Base-by-base conservation (phyloP, 106 monocot genomes). In the Dioscorea dumetorum region DNA sequence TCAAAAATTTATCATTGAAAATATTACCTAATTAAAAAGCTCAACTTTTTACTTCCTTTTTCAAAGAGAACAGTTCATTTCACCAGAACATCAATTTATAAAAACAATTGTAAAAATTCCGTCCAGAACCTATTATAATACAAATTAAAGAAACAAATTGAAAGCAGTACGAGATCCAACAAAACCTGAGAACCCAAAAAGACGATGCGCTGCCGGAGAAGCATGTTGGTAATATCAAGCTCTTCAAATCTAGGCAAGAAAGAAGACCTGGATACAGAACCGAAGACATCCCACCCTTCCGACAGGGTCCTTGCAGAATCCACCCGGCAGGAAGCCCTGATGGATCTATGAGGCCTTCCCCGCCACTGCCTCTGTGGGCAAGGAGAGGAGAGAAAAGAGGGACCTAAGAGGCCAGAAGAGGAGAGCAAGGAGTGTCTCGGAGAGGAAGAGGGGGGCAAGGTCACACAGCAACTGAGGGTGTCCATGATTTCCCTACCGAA, bases 161-260 rank as follows among this genome's bases (percentile, higher is more conserved):
- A 24, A 13, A 23, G 5, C 18, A 54, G 15, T 8, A 19, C 5
- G 13, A 15, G 12, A 54, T 5, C 0, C 16, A 59, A 50, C 9
- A 13, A 48, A 12, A 99, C 99, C 90, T 89, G 93, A 60, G 92
- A 93, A 11, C 93, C 99, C 50, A 99, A 66, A 71, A 99, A 99
- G 72, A 99, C 80, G 58, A 99, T 87, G 60, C 99, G 67, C 80
- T 99, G 99, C 61, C 73, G 76, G 58, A 99, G 87, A 62, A 99
- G 99, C 99, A 90, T 99, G 73, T 99, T 93, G 23, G 80, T 93
- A 49, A 85, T 75, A 34, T 99, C 99, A 22, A 99, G 76, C 57
- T 92, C 92, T 53, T 93, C 90, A 64, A 89, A 68, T 53, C 81
- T 84, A 19, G 82, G 86, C 84, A 85, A 65, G 77, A 82, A 80